Conservation (phyloP, 192 early-diverging fungal genomes). For the Rhizophagus prolifer region DNA sequence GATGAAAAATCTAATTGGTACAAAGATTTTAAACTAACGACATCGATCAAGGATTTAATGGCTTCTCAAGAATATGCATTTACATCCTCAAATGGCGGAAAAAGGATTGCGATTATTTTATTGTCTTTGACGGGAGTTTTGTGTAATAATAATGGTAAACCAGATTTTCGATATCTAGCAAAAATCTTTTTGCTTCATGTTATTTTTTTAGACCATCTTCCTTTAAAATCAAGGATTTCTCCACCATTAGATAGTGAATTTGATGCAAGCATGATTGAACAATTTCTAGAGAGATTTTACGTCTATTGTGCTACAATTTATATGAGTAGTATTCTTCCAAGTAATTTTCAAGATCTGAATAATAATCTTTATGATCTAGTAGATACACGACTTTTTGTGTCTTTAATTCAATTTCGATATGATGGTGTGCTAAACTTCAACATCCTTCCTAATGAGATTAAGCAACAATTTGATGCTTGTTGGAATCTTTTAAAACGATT, state of each 20-base stretch:
- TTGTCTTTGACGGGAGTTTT: not conserved
- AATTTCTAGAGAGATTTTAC: constrained; percentile 12
- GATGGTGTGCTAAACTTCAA: not conserved
- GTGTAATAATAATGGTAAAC: not conserved
- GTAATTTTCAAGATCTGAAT: not conserved
- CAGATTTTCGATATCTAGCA: not conserved
- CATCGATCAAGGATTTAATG: not conserved
- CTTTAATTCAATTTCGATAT: not conserved
- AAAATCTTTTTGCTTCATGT: constrained; percentile 27
- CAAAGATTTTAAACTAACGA: not conserved
- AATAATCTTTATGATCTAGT: constrained; percentile 29
- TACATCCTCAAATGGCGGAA: not conserved
- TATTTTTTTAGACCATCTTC: constrained; percentile 24
- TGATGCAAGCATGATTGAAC: not conserved
- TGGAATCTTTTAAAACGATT: not conserved
- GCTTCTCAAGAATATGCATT: not conserved
- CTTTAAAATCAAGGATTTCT: constrained; percentile 11
- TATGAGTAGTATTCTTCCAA: not conserved
- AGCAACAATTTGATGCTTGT: not conserved
- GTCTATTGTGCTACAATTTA: not conserved
- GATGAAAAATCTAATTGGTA: not conserved
- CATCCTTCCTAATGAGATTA: constrained; percentile 4
- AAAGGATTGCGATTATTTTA: not conserved
- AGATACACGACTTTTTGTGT: constrained; percentile 15
- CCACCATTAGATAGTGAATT: not conserved